phyloP scores from a whole-genome alignment of 108 stramenopile species.

The Asterionellopsis glacialis region DNA sequence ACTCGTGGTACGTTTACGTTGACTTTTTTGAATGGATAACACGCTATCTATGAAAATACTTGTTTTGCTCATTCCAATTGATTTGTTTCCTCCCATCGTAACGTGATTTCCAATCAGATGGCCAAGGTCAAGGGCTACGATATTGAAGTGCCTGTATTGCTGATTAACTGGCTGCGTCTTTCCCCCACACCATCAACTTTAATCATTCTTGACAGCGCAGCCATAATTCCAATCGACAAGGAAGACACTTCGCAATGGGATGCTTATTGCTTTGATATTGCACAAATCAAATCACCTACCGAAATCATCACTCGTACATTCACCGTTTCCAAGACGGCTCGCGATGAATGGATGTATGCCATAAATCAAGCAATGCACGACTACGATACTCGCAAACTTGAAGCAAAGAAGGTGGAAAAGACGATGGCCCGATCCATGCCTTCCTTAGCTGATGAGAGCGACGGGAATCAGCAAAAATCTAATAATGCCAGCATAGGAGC shows the following conservation, averaged over 20 bases:
- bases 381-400: slow-evolving; percentile 31
- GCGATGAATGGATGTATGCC: slow-evolving; percentile 58
- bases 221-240: slow-evolving; percentile 43
- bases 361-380: slow-evolving; percentile 42
- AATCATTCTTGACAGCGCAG: slow-evolving; percentile 49
- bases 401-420: slow-evolving; percentile 15
- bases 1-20: slow-evolving; percentile 35
- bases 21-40: not conserved
- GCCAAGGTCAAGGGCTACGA: slow-evolving; percentile 35
- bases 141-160: slow-evolving; percentile 43
- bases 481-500: too few species aligned
- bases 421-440: not conserved
- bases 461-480: too few species aligned
- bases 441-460: too few species aligned
- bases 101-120: slow-evolving; percentile 8
- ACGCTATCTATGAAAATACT: too few species aligned
- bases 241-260: slow-evolving; percentile 26
- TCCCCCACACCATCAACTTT: slow-evolving; percentile 47
- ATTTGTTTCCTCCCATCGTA: not conserved
- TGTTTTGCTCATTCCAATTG: too few species aligned
- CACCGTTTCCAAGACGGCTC: slow-evolving; percentile 28
- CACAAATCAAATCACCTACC: slow-evolving; percentile 10
- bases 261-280: slow-evolving; percentile 46
- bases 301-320: slow-evolving; percentile 36
- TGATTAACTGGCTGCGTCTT: slow-evolving; percentile 39